Evolutionary conservation across 495 filamentous ascomycete genomes (phyloP).

Genomic region (Aspergillus cavernicola): DNA sequence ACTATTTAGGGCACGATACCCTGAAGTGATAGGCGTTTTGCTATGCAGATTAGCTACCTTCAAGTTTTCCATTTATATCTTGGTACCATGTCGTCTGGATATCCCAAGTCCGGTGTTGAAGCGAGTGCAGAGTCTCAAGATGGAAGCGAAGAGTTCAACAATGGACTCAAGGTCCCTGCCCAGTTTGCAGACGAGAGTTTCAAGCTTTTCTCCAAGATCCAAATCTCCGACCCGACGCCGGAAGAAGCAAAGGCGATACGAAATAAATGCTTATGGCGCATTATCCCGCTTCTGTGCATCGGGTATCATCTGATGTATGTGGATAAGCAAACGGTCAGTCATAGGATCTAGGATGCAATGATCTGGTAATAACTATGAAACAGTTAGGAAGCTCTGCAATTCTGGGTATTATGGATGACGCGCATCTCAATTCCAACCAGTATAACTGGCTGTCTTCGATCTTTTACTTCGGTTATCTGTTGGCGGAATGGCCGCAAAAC

Average conservation of each 20-base stretch:
- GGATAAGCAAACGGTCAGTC: conserved; percentile 42
- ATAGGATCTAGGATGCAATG: background rate
- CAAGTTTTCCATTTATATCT: background rate
- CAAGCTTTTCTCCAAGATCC: conserved; percentile 38
- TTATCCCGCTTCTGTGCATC: conserved; percentile 41
- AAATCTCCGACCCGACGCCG: conserved; percentile 32
- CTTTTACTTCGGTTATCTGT: conserved; percentile 51
- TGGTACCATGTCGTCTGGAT: background rate
- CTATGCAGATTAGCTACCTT: too few relatives aligned
- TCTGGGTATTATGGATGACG: conserved; percentile 50
- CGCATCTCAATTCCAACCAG: conserved; percentile 31
- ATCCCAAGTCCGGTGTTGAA: background rate
- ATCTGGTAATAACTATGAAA: background rate
- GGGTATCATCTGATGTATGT: conserved; percentile 46
- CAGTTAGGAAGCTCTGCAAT: conserved; percentile 44
- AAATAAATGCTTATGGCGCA: conserved; percentile 37
- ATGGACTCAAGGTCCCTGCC: conserved; percentile 30
- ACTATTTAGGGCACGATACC: background rate
- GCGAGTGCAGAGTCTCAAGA: background rate
- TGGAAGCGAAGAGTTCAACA: background rate
- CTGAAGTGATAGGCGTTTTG: too few relatives aligned
- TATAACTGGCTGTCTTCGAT: conserved; percentile 46
- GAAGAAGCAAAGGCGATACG: conserved; percentile 34
- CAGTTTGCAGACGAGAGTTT: conserved; percentile 42
- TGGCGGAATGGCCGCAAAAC: conserved; percentile 41